phyloP scores from a whole-genome alignment of 768 basidiomycete genomes.

The Daedaleopsis sinensis region DNA sequence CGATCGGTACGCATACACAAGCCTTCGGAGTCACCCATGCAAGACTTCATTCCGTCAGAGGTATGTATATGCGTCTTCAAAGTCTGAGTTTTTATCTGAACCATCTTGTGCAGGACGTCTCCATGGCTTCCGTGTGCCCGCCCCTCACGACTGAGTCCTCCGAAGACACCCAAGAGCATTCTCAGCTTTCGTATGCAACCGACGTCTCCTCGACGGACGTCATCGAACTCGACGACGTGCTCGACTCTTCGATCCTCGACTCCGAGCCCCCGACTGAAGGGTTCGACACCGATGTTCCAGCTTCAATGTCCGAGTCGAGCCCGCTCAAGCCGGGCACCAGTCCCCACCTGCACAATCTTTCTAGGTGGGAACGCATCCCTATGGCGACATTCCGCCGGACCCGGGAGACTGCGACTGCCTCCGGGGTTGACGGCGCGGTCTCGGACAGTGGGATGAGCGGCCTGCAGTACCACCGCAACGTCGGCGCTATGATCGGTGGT shows the following conservation, averaged over 20 bases:
- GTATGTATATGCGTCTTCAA: slow-evolving; percentile 4
- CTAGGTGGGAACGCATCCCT: slow-evolving; percentile 75
- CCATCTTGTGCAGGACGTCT: slow-evolving; percentile 4
- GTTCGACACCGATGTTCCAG: slow-evolving; percentile 21
- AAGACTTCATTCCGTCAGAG: slow-evolving; percentile 5
- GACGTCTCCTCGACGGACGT: slow-evolving; percentile 50
- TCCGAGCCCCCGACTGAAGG: slow-evolving; percentile 42
- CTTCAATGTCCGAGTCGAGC: slow-evolving; percentile 16
- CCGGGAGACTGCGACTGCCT: slow-evolving; percentile 38
- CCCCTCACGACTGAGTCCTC: slow-evolving; percentile 34
- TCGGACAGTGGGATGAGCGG: slow-evolving; percentile 40
- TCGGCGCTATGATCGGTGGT: slow-evolving; percentile 21
- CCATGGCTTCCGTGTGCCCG: slow-evolving; percentile 12
- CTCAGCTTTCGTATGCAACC: slow-evolving; percentile 35
- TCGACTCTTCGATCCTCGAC: slow-evolving; percentile 73
- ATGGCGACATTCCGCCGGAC: slow-evolving; percentile 74
- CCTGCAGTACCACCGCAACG: slow-evolving; percentile 25
- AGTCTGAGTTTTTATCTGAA: slow-evolving; percentile 1
- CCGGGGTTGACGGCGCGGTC: slow-evolving; percentile 32
- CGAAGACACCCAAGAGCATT: slow-evolving; percentile 33
- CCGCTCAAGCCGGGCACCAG: slow-evolving; percentile 29
- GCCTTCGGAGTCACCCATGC: not conserved
- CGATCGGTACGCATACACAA: slow-evolving; percentile 18
- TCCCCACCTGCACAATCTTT: slow-evolving; percentile 52
- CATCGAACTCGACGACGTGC: slow-evolving; percentile 73